These are phyloP conservation scores for Vigna hirtella DNA, from an alignment of 306 rosid genomes.

Conservation along the genomic window DNA sequence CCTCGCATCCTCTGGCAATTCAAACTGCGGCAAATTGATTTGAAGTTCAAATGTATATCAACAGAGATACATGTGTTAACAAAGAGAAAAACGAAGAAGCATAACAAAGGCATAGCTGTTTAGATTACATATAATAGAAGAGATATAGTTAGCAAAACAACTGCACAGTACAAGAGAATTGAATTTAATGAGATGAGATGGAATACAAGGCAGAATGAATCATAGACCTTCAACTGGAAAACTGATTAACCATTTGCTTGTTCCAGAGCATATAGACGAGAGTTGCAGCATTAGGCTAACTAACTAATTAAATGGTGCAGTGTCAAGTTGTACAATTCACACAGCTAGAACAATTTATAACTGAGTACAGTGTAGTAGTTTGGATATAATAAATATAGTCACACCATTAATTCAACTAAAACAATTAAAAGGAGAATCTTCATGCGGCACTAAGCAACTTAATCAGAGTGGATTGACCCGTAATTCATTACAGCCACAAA, in stretches of 20 bases:
- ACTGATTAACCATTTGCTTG: not conserved
- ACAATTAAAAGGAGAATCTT: not conserved
- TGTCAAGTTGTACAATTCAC: not conserved
- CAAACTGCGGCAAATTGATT: conserved; percentile 66
- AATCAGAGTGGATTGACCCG: too few species aligned
- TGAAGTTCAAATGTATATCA: not conserved
- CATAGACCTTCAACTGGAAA: not conserved
- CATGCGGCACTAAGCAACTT: too few species aligned
- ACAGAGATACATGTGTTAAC: conserved; percentile 16
- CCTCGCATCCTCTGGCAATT: conserved; percentile 80
- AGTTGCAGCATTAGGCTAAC: too few species aligned
- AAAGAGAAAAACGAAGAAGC: conserved; percentile 10
- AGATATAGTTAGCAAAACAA: conserved; percentile 25
- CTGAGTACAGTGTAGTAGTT: not conserved
- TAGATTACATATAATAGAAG: not conserved
- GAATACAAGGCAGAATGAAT: not conserved
- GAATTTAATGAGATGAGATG: not conserved
- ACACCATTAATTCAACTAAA: conserved; percentile 3
- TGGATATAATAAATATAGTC: not conserved
- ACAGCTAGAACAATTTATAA: not conserved
- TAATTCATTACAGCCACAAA: not conserved
- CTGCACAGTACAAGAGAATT: not conserved
- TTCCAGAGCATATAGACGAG: too few species aligned
- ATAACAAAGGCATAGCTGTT: conserved; percentile 13
- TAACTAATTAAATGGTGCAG: not conserved